Evolutionary conservation across 23 red algal species (phyloP).

Genomic region (Gracilariopsis chorda): DNA sequence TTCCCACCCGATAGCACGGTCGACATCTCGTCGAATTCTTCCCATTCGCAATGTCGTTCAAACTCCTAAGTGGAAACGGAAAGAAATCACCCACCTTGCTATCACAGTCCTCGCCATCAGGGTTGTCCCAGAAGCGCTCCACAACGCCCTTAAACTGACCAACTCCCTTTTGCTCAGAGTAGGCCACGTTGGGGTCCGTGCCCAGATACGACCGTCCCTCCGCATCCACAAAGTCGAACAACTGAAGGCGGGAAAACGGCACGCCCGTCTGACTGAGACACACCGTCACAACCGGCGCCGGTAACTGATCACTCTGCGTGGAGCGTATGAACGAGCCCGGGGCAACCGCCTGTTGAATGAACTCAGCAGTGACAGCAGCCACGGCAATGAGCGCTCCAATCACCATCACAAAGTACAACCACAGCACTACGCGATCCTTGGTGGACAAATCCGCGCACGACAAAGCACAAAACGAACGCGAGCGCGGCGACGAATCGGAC

Average conservation of each 20-base stretch:
- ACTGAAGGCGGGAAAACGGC: conserved; percentile 26
- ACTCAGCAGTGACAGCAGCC: conserved; percentile 6
- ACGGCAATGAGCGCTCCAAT: neutral
- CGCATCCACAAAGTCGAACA: conserved; percentile 19
- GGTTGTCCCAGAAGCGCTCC: conserved; percentile 59
- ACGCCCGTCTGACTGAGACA: conserved; percentile 24
- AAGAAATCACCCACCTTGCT: conserved; percentile 11
- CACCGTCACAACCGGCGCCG: conserved; percentile 37
- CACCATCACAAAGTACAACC: conserved; percentile 43
- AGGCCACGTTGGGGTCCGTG: neutral
- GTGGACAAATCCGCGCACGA: neutral
- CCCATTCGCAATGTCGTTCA: conserved; percentile 5
- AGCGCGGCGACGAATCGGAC: neutral
- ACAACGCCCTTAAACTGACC: conserved; percentile 11
- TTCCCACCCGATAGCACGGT: conserved; percentile 25
- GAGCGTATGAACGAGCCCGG: neutral
- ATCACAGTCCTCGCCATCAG: conserved; percentile 20
- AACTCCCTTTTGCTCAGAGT: neutral
- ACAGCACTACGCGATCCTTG: neutral
- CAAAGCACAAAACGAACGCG: neutral
- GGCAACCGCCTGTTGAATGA: neutral
- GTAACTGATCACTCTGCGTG: neutral
- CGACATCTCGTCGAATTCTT: neutral
- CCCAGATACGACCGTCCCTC: neutral
- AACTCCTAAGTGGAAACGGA: neutral